Conservation (phyloP, 1,284 basidiomycete genomes). For the Mycena citricolor region DNA sequence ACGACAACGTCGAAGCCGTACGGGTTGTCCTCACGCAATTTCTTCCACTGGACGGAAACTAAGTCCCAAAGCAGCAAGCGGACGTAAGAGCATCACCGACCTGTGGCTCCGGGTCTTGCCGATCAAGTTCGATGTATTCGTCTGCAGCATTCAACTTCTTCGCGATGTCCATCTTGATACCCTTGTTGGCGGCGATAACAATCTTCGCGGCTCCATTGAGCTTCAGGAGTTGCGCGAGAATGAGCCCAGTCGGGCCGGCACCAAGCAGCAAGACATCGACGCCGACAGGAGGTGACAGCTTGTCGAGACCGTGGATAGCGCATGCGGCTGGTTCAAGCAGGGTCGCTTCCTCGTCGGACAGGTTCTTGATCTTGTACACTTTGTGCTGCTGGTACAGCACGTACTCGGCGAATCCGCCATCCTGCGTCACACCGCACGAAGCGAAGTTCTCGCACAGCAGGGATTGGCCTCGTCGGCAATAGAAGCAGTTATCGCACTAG, state of each 20-base stretch:
- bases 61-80: too few species aligned
- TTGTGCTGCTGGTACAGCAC: slow-evolving; percentile 70
- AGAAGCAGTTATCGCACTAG: slow-evolving; percentile 81
- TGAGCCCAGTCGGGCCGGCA: slow-evolving; percentile 74
- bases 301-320: slow-evolving; percentile 87
- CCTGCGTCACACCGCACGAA: slow-evolving; percentile 70
- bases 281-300: slow-evolving; percentile 75
- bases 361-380: slow-evolving; percentile 81
- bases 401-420: slow-evolving; percentile 88
- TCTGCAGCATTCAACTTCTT: slow-evolving; percentile 74
- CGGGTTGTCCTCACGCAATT: slow-evolving; percentile 76
- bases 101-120: slow-evolving; percentile 61
- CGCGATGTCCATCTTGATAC: slow-evolving; percentile 84
- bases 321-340: slow-evolving; percentile 88
- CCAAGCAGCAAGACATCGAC: slow-evolving; percentile 77
- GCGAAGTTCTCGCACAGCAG: slow-evolving; percentile 80
- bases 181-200: slow-evolving; percentile 81
- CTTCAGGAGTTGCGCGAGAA: slow-evolving; percentile 84
- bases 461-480: slow-evolving; percentile 74
- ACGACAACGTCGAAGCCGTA: slow-evolving; percentile 88
- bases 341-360: slow-evolving; percentile 85
- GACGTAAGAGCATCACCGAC: too few species aligned
- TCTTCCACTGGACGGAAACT: slow-evolving; percentile 83
- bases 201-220: slow-evolving; percentile 77
- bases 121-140: slow-evolving; percentile 81